Conservation (phyloP, 2,329 filamentous ascomycete species). For the Cordyceps javanica region DNA sequence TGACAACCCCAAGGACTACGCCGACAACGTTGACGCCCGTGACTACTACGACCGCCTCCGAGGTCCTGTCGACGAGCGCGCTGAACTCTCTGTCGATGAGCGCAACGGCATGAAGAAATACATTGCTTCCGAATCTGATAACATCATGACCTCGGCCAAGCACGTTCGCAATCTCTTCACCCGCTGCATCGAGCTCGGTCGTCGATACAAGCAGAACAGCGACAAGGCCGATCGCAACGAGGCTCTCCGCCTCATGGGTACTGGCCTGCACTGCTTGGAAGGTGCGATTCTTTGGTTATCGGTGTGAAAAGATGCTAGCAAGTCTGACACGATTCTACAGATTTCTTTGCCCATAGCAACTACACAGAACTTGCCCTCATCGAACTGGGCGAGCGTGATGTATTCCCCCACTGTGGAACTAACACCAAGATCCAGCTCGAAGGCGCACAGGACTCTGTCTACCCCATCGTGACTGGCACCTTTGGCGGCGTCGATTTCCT, state of each 20-base stretch:
- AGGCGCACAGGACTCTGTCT: conserved; percentile 62
- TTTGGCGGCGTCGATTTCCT: conserved; percentile 94
- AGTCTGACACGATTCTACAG: conserved; percentile 30
- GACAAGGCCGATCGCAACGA: conserved; percentile 74
- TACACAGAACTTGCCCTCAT: conserved; percentile 73
- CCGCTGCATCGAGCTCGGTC: conserved; percentile 71
- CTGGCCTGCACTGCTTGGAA: conserved; percentile 83
- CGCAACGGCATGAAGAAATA: conserved; percentile 84
- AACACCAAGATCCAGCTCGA: conserved; percentile 63
- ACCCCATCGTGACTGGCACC: conserved; percentile 81
- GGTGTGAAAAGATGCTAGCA: neutral
- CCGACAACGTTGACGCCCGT: conserved; percentile 79
- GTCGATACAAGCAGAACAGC: conserved; percentile 55
- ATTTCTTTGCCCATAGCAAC: conserved; percentile 90
- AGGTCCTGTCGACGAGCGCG: conserved; percentile 70
- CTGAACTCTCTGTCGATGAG: conserved; percentile 73
- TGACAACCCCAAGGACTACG: conserved; percentile 78
- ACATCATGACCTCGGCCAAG: conserved; percentile 75
- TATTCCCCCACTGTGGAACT: conserved; percentile 84
- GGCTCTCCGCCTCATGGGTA: conserved; percentile 78
- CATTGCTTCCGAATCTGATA: conserved; percentile 75
- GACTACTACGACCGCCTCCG: conserved; percentile 76
- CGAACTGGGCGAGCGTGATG: conserved; percentile 73
- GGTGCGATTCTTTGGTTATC: conserved; percentile 33
- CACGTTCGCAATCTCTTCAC: conserved; percentile 70